phyloP scores from a whole-genome alignment of 2,329 filamentous ascomycete species.

The Pseudogymnoascus sp. region DNA sequence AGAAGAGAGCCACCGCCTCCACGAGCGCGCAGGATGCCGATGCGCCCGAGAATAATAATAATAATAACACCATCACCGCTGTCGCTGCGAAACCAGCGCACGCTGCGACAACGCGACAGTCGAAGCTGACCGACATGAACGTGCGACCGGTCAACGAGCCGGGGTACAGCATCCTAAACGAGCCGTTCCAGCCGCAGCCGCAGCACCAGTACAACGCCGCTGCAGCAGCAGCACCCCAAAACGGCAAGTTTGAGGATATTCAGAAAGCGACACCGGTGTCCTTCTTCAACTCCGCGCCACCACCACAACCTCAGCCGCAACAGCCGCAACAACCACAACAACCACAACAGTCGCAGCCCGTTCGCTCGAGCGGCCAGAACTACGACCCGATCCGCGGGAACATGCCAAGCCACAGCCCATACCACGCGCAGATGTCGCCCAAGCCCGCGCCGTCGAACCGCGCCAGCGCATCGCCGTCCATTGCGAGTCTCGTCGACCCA shows the following conservation, averaged over 20 bases:
- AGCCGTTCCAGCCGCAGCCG: background rate
- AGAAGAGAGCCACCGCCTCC: conserved; percentile 38
- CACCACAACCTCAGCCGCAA: conserved; percentile 9
- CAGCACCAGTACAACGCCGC: background rate
- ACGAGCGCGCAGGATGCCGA: conserved; percentile 27
- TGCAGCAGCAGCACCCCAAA: conserved; percentile 23
- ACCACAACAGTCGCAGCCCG: conserved; percentile 36
- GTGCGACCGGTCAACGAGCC: conserved; percentile 7
- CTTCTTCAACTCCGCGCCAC: conserved; percentile 18
- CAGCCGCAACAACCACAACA: conserved; percentile 21
- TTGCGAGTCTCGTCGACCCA: conserved; percentile 80
- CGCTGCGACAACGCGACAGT: conserved; percentile 24
- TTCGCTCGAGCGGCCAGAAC: conserved; percentile 65
- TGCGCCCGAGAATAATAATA: conserved; percentile 20
- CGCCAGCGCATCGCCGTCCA: conserved; percentile 84
- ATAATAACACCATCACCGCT: background rate
- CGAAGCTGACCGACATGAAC: conserved; percentile 34
- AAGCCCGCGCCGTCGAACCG: conserved; percentile 46
- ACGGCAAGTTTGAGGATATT: conserved; percentile 33
- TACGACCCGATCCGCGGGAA: conserved; percentile 79
- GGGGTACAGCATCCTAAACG: conserved; percentile 11
- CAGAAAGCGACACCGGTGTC: conserved; percentile 23
- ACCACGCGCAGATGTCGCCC: conserved; percentile 39
- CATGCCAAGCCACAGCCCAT: conserved; percentile 35
- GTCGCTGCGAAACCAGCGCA: conserved; percentile 26